Evolutionary conservation across 2,329 filamentous ascomycete species (phyloP).

Genomic region (Hypoxylon sp.): DNA sequence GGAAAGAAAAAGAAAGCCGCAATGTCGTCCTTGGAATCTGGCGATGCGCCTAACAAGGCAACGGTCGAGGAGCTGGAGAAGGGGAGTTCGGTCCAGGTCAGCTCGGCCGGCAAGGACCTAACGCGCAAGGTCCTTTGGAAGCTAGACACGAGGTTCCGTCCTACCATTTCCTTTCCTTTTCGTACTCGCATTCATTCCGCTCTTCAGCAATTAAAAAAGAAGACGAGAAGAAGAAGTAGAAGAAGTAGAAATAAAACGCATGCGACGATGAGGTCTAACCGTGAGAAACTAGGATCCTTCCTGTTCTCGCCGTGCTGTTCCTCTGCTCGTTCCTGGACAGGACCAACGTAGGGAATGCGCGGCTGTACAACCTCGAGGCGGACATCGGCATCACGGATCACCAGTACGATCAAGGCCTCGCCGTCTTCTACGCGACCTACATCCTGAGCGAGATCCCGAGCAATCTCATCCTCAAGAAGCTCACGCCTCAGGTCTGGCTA

Average conservation of each 20-base stretch:
- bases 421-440: slow-evolving; percentile 75
- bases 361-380: slow-evolving; percentile 71
- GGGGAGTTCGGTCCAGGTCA: slow-evolving; percentile 24
- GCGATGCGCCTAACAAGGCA: slow-evolving; percentile 36
- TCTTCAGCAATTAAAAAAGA: slow-evolving; percentile 7
- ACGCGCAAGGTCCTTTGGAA: slow-evolving; percentile 63
- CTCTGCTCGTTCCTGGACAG: slow-evolving; percentile 75
- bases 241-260: not conserved
- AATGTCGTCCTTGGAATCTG: slow-evolving; percentile 36
- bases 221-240: no score
- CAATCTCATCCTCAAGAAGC: slow-evolving; percentile 72
- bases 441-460: slow-evolving; percentile 73
- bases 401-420: slow-evolving; percentile 74
- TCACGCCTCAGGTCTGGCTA: slow-evolving; percentile 71
- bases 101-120: slow-evolving; percentile 47
- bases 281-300: slow-evolving; percentile 64
- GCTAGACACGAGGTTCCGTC: slow-evolving; percentile 63
- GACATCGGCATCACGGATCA: slow-evolving; percentile 69
- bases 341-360: slow-evolving; percentile 80
- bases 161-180: slow-evolving; percentile 14
- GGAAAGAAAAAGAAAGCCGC: slow-evolving; percentile 2
- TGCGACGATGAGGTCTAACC: slow-evolving; percentile 21
- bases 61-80: slow-evolving; percentile 48
- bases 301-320: slow-evolving; percentile 73
- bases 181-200: not conserved